These are phyloP conservation scores for Cladosporium cucumerinum DNA, from an alignment of 2,329 filamentous ascomycete genomes.

Conservation along the genomic window DNA sequence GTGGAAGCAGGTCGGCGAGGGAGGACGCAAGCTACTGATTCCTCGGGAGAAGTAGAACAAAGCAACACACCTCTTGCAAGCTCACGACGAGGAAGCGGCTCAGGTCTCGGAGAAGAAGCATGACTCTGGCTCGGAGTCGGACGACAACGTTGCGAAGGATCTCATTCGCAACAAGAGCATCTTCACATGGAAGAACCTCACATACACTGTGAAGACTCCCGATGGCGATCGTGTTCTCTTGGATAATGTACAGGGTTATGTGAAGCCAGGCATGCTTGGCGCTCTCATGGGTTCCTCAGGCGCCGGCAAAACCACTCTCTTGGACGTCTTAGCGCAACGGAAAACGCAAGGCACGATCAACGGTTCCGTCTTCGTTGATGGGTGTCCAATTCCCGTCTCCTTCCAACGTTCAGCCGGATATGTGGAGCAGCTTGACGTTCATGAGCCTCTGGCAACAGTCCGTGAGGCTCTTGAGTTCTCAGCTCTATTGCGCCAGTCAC, in stretches of 20 bases:
- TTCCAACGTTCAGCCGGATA: slow-evolving; percentile 55
- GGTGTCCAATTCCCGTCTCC: slow-evolving; percentile 37
- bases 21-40: slow-evolving; percentile 49
- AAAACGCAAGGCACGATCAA: slow-evolving; percentile 45
- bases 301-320: slow-evolving; percentile 41
- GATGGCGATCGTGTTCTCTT: slow-evolving; percentile 48
- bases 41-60: slow-evolving; percentile 57
- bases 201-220: slow-evolving; percentile 64
- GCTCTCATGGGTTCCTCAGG: slow-evolving; percentile 79
- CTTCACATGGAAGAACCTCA: slow-evolving; percentile 83
- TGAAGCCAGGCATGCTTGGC: slow-evolving; percentile 72
- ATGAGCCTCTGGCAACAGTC: slow-evolving; percentile 64
- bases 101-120: not conserved
- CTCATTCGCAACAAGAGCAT: slow-evolving; percentile 63
- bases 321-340: slow-evolving; percentile 42
- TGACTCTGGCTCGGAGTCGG: not conserved
- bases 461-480: slow-evolving; percentile 65
- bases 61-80: slow-evolving; percentile 20
- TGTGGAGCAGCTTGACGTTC: slow-evolving; percentile 64
- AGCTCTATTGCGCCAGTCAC: slow-evolving; percentile 60
- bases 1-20: slow-evolving; percentile 49
- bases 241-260: slow-evolving; percentile 65
- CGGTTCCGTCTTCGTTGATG: slow-evolving; percentile 47
- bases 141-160: slow-evolving; percentile 33
- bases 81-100: slow-evolving; percentile 20